Evolutionary conservation across 1,284 basidiomycete genomes (phyloP).

Genomic region (Melampsora abietis-canadensis): DNA sequence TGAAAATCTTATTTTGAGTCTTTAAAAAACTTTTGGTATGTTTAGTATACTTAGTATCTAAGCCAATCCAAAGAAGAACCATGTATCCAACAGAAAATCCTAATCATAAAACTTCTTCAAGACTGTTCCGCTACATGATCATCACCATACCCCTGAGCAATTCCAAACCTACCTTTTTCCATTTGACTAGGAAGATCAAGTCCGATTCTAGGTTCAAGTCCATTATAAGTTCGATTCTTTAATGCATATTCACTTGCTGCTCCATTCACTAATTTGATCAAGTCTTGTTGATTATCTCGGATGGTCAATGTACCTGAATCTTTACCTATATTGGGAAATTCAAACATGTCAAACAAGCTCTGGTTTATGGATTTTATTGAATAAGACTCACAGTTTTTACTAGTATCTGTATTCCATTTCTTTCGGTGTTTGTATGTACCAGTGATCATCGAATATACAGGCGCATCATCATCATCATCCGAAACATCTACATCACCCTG

Average conservation of each 20-base stretch:
- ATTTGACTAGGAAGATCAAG: constrained; percentile 74
- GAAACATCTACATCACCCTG: constrained; percentile 16
- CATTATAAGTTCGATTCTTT: constrained; percentile 69
- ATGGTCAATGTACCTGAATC: constrained; percentile 16
- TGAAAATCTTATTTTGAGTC: too few relatives aligned
- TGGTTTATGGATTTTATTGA: constrained; percentile 22
- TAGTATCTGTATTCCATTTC: constrained; percentile 26
- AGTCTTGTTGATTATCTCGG: constrained; percentile 33
- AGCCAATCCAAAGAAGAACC: too few relatives aligned
- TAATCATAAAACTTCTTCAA: too few relatives aligned
- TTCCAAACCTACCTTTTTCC: constrained; percentile 83
- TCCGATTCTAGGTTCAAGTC: constrained; percentile 75
- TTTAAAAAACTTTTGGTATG: too few relatives aligned
- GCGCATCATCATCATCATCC: constrained; percentile 29
- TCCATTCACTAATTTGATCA: constrained; percentile 41
- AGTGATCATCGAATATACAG: constrained; percentile 32
- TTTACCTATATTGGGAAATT: constrained; percentile 9
- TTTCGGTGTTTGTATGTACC: constrained; percentile 39
- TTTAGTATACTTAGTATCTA: too few relatives aligned
- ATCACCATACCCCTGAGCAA: constrained; percentile 75
- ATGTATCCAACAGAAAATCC: too few relatives aligned
- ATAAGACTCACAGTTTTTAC: constrained; percentile 50
- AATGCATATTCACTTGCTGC: constrained; percentile 63
- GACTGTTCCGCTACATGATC: constrained; percentile 9
- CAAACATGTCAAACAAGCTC: background rate